A percentile compares a stretch with the other conserved stretches of the same genome.
Conservation (phyloP, 208 protist species). For the Naegleria fowleri region DNA sequence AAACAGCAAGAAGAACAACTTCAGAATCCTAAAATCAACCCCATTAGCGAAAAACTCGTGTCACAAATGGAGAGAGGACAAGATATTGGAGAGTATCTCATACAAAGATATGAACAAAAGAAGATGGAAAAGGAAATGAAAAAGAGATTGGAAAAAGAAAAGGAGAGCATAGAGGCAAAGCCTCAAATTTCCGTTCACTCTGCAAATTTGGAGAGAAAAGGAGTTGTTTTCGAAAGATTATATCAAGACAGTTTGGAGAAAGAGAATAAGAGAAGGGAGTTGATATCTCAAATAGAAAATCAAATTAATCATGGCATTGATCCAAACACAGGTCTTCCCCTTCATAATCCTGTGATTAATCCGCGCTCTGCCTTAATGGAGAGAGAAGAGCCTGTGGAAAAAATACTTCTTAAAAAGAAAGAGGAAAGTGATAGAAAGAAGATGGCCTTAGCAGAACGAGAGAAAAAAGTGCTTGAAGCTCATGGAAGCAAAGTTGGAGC, state of each 20-base stretch:
- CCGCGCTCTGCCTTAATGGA: not conserved
- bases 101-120: not conserved
- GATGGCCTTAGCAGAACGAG: not conserved
- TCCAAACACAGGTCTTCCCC: not conserved
- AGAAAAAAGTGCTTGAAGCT: not conserved
- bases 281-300: not conserved
- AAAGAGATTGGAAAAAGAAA: not conserved
- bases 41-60: not conserved
- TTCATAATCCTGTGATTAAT: not conserved
- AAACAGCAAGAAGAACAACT: not conserved
- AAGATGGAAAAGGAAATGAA: not conserved
- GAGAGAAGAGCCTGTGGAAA: not conserved
- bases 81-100: not conserved
- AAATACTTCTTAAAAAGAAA: not conserved
- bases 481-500: not conserved
- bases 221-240: not conserved
- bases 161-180: not conserved
- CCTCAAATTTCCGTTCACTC: not conserved
- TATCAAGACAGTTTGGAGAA: not conserved
- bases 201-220: not conserved
- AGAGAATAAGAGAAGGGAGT: not conserved
- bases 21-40: not conserved
- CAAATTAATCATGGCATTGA: not conserved
- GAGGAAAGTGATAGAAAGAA: not conserved
- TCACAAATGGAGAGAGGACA: not conserved